Evolutionary conservation across 2,329 filamentous ascomycete genomes (phyloP).

Genomic region (Aspergillus sp.): DNA sequence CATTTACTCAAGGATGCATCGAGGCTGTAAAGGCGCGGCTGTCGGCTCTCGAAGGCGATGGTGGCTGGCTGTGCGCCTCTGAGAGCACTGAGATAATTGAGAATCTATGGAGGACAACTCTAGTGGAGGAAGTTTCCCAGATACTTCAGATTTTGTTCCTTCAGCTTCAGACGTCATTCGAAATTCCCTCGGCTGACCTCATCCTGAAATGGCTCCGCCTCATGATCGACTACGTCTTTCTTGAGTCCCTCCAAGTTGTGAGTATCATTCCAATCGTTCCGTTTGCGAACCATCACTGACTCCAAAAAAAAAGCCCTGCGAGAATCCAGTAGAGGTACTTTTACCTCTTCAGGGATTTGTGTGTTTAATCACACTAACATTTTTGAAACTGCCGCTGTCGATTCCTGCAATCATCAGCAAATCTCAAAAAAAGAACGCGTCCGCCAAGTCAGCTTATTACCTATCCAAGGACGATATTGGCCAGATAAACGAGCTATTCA

Average conservation of each 20-base stretch:
- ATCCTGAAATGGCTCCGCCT: constrained; percentile 76
- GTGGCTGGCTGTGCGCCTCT: constrained; percentile 53
- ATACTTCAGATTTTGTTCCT: constrained; percentile 75
- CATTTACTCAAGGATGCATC: constrained; percentile 41
- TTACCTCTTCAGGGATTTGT: constrained; percentile 71
- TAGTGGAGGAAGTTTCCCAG: constrained; percentile 73
- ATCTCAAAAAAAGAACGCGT: constrained; percentile 28
- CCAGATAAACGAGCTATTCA: constrained; percentile 73
- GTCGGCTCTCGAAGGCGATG: constrained; percentile 36
- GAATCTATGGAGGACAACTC: constrained; percentile 65
- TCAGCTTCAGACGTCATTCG: constrained; percentile 63
- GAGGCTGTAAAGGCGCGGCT: constrained; percentile 40
- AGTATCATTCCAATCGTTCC: constrained; percentile 35
- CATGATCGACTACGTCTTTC: constrained; percentile 70
- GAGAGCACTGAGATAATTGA: constrained; percentile 61
- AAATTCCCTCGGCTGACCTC: constrained; percentile 62
- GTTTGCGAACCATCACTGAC: constrained; percentile 23
- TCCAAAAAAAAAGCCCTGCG: constrained; percentile 37
- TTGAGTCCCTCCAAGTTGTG: constrained; percentile 66
- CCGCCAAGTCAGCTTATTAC: constrained; percentile 62
- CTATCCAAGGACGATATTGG: constrained; percentile 71
- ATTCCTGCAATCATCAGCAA: constrained; percentile 56
- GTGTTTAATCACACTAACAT: constrained; percentile 70
- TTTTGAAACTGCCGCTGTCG: constrained; percentile 70
- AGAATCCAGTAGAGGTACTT: constrained; percentile 43